A percentile compares a stretch with the other conserved stretches of the same genome.
phyloP scores from a whole-genome alignment of 352 stramenopile species.

The Phytophthora melonis region DNA sequence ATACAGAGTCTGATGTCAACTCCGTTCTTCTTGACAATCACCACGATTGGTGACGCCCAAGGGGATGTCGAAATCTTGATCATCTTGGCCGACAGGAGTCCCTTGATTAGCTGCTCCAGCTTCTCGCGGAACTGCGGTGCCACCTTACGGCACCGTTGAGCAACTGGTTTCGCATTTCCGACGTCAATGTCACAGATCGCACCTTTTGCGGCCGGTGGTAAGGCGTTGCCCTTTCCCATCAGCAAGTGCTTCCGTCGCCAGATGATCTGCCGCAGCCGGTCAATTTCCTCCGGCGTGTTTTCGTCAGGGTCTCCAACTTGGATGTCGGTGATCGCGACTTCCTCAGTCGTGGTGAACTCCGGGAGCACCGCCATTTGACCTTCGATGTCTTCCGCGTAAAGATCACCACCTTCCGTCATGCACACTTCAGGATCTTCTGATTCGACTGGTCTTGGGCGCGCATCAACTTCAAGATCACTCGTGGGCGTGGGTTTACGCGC shows the following conservation, averaged over 20 bases:
- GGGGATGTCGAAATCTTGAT: conserved; percentile 8
- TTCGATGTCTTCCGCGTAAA: too few relatives aligned
- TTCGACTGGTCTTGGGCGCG: too few relatives aligned
- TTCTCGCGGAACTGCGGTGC: conserved; percentile 20
- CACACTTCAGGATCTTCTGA: too few relatives aligned
- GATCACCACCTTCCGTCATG: too few relatives aligned
- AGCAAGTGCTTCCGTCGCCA: conserved; percentile 5
- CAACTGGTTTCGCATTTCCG: conserved; percentile 1
- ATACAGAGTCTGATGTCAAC: conserved; percentile 31
- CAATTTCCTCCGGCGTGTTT: not conserved
- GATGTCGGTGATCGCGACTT: conserved; percentile 11
- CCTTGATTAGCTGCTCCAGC: conserved; percentile 20
- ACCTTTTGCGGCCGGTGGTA: conserved; percentile 13
- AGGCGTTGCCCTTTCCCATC: conserved; percentile 22
- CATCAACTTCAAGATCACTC: too few relatives aligned
- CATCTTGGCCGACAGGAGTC: conserved; percentile 1
- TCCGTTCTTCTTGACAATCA: conserved; percentile 34
- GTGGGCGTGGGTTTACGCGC: too few relatives aligned
- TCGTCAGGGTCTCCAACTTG: not conserved
- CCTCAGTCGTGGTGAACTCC: not conserved
- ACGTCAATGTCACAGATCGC: conserved; percentile 29
- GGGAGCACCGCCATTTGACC: not conserved
- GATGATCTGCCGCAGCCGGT: not conserved
- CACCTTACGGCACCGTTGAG: conserved; percentile 11
- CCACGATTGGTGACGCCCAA: conserved; percentile 28